These are phyloP conservation scores for Picea abies DNA, from an alignment of 83 land plant species.

Conservation along the genomic window DNA sequence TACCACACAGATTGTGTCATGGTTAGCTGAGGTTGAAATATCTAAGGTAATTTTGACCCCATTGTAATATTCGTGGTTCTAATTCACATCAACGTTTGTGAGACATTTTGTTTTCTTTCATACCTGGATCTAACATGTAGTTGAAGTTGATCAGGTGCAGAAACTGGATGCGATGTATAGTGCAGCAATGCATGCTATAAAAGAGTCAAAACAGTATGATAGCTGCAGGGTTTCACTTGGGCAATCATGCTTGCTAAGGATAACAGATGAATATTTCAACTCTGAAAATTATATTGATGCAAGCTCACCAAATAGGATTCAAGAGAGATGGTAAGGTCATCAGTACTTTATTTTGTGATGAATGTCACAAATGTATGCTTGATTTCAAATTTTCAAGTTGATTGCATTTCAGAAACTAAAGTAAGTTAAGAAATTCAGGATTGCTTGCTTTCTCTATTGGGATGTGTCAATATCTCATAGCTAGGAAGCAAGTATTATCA, in stretches of 20 bases:
- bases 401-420: too few species aligned
- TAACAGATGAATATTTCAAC: conserved; percentile 50
- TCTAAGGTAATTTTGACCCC: conserved; percentile 56
- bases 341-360: background rate
- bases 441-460: too few species aligned
- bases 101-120: conserved; percentile 11
- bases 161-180: conserved; percentile 81
- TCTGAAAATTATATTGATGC: conserved; percentile 5
- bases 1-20: conserved; percentile 48
- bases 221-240: conserved; percentile 41
- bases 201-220: conserved; percentile 35
- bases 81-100: background rate
- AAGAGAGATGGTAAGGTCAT: background rate
- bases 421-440: too few species aligned
- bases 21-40: conserved; percentile 68
- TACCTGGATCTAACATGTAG: background rate
- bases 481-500: too few species aligned
- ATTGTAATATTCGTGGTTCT: conserved; percentile 2
- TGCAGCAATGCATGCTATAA: conserved; percentile 58
- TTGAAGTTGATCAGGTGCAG: conserved; percentile 40
- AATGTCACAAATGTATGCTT: background rate
- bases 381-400: too few species aligned
- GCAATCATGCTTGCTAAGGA: conserved; percentile 62
- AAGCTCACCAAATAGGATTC: background rate
- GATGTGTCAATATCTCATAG: too few species aligned